A percentile compares a stretch with the other conserved stretches of the same genome.
These are phyloP conservation scores for Penicillium polonicum DNA, from an alignment of 2,329 filamentous ascomycete species.

Conservation along the genomic window DNA sequence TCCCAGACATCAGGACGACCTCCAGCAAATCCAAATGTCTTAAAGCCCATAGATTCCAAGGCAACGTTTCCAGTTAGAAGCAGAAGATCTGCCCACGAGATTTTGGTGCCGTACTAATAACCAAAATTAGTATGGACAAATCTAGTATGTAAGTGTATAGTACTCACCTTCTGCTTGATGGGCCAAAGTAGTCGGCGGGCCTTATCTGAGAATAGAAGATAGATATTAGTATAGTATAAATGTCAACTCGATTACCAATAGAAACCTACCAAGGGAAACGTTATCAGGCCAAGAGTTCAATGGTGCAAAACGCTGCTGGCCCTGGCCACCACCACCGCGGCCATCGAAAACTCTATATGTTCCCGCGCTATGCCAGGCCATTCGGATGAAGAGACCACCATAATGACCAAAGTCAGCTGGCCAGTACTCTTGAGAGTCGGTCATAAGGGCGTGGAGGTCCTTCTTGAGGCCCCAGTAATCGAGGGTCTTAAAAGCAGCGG, in stretches of 20 bases:
- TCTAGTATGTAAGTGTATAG: no score
- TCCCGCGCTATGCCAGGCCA: conserved; percentile 78
- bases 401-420: conserved; percentile 81
- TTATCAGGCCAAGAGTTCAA: conserved; percentile 84
- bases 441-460: conserved; percentile 69
- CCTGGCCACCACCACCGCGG: conserved; percentile 70
- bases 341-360: conserved; percentile 75
- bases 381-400: conserved; percentile 74
- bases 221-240: neutral
- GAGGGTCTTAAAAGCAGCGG: conserved; percentile 67
- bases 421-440: conserved; percentile 78
- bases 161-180: conserved; percentile 67
- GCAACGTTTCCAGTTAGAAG: conserved; percentile 74
- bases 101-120: conserved; percentile 67
- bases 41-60: conserved; percentile 72
- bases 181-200: conserved; percentile 76
- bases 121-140: neutral
- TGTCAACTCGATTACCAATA: neutral
- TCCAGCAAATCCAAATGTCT: conserved; percentile 71
- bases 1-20: conserved; percentile 73
- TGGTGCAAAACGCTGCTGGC: conserved; percentile 76
- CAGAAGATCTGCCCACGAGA: conserved; percentile 74
- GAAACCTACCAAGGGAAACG: conserved; percentile 53
- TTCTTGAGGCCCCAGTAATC: conserved; percentile 72
- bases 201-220: conserved; percentile 56